A percentile compares a stretch with the other conserved stretches of the same genome.
These are phyloP conservation scores for Arthrobotrys sphaeroides DNA, from an alignment of 2,329 filamentous ascomycete genomes.

Conservation along the genomic window DNA sequence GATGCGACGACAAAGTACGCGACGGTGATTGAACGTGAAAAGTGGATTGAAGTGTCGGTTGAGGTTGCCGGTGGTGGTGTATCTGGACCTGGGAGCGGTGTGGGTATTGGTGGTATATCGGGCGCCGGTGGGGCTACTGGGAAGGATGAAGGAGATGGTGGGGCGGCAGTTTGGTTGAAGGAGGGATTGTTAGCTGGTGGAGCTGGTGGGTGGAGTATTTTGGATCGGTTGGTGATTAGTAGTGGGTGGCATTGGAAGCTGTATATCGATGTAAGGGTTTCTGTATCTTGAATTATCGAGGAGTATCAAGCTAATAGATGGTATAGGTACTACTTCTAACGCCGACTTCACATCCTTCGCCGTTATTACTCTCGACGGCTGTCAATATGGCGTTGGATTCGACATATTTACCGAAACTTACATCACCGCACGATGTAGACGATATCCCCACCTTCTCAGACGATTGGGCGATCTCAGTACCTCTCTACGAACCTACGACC, in stretches of 20 bases:
- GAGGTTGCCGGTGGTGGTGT: conserved; percentile 94
- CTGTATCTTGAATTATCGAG: background rate
- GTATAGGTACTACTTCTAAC: conserved; percentile 86
- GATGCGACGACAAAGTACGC: conserved; percentile 62
- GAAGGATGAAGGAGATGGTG: conserved; percentile 49
- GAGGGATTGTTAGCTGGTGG: conserved; percentile 45
- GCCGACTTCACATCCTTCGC: conserved; percentile 85
- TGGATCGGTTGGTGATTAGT: conserved; percentile 84
- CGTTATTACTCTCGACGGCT: conserved; percentile 89
- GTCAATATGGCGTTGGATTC: conserved; percentile 91
- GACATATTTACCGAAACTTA: conserved; percentile 82
- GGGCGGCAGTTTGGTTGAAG: conserved; percentile 52
- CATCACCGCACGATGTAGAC: conserved; percentile 92
- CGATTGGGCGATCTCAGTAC: conserved; percentile 87
- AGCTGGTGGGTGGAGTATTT: conserved; percentile 60
- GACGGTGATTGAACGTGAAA: conserved; percentile 62
- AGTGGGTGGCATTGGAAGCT: conserved; percentile 93
- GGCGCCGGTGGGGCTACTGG: conserved; percentile 55
- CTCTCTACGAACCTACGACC: conserved; percentile 70
- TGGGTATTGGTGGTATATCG: conserved; percentile 46
- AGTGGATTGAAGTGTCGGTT: conserved; percentile 88
- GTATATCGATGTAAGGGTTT: conserved; percentile 81
- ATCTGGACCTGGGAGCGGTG: conserved; percentile 66
- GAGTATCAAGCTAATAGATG: conserved; percentile 39
- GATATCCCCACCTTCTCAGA: conserved; percentile 85